phyloP scores from a whole-genome alignment of 192 early-diverging fungal species.

The Funneliformis geosporum region DNA sequence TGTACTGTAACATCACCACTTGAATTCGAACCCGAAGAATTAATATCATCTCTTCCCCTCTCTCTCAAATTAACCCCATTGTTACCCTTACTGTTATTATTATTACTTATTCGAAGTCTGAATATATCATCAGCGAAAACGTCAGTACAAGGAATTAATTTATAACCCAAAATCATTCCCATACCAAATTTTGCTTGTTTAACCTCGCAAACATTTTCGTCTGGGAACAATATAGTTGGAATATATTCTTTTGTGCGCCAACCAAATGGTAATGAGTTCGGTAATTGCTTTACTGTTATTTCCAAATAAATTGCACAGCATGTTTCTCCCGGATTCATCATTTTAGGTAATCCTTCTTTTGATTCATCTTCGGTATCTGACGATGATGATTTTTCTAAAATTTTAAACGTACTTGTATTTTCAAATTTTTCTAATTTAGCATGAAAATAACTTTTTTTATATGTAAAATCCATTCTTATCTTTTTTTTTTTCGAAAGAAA shows the following conservation, averaged over 20 bases:
- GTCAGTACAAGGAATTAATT: background rate
- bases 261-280: background rate
- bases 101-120: background rate
- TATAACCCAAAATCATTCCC: background rate
- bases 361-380: background rate
- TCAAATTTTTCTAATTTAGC: background rate
- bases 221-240: background rate
- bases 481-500: background rate
- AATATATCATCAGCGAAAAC: background rate
- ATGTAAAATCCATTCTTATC: background rate
- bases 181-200: constrained; percentile 18
- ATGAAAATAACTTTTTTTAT: constrained; percentile 1
- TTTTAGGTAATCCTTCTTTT: no score
- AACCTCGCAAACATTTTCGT: background rate
- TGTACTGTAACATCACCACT: background rate
- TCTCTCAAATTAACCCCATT: background rate
- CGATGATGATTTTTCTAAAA: background rate
- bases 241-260: constrained; percentile 14
- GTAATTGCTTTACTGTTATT: background rate
- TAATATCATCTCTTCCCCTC: background rate
- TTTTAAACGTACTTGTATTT: background rate
- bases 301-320: background rate
- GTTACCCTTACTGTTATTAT: background rate
- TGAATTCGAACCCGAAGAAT: background rate
- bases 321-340: background rate